phyloP scores from a whole-genome alignment of 2,329 filamentous ascomycete species.

The Thermoascus crustaceus region DNA sequence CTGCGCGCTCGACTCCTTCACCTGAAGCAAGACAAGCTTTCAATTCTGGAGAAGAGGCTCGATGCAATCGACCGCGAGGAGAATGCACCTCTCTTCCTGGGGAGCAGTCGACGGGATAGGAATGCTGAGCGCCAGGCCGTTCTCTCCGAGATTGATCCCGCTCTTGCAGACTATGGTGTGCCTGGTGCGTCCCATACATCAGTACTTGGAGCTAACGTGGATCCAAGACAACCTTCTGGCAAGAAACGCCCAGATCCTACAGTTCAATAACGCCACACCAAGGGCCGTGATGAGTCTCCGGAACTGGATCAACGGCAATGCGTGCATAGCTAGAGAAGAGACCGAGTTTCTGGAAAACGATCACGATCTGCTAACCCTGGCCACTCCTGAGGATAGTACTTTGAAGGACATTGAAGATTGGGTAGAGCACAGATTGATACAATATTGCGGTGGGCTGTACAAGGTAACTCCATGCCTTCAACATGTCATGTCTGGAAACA shows the following conservation, averaged over 20 bases:
- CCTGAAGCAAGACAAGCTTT: background rate
- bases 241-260: background rate
- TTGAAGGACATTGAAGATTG: background rate
- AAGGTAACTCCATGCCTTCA: too few species aligned
- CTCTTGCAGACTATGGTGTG: slow-evolving; percentile 46
- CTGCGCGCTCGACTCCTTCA: background rate
- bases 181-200: too few species aligned
- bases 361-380: slow-evolving; percentile 44
- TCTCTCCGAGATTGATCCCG: slow-evolving; percentile 35
- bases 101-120: background rate
- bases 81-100: background rate
- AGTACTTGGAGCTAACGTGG: slow-evolving; percentile 17
- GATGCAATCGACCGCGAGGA: background rate
- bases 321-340: slow-evolving; percentile 64
- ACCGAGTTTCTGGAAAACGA: slow-evolving; percentile 54
- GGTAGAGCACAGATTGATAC: background rate
- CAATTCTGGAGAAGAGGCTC: background rate
- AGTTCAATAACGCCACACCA: background rate
- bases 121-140: background rate
- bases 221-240: background rate
- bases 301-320: slow-evolving; percentile 5
- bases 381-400: background rate
- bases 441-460: too few species aligned
- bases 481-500: too few species aligned
- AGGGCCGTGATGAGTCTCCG: slow-evolving; percentile 17